Conservation (phyloP, 202 grass and related monocot species). For the Dendrocalamus latiflorus region DNA sequence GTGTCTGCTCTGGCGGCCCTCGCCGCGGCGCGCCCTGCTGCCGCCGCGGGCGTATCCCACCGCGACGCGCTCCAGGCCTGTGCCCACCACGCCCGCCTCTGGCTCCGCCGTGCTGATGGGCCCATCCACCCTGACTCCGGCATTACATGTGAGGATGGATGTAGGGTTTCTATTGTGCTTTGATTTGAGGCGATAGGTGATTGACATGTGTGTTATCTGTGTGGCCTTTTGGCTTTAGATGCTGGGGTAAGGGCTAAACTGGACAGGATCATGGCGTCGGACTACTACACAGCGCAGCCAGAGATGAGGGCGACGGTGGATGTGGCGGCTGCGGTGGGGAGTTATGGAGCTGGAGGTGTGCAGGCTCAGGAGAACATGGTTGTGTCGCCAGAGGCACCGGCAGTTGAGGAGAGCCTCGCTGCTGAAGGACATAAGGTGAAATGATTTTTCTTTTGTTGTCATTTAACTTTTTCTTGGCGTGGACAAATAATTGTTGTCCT, state of each 20-base stretch:
- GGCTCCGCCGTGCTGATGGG: constrained; percentile 56
- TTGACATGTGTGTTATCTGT: neutral
- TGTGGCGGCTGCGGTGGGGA: constrained; percentile 66
- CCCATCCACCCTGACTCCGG: constrained; percentile 48
- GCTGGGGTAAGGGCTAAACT: constrained; percentile 78
- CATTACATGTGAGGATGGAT: constrained; percentile 60
- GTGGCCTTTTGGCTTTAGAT: constrained; percentile 44
- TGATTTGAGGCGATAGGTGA: neutral
- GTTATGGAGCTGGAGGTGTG: constrained; percentile 26
- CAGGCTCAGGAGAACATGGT: constrained; percentile 34
- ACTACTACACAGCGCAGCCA: constrained; percentile 67
- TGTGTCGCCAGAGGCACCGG: constrained; percentile 27
- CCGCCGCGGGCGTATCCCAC: constrained; percentile 60
- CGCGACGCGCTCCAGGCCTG: constrained; percentile 71
- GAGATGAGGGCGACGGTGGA: constrained; percentile 58
- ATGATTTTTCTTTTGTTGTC: neutral
- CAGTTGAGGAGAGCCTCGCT: constrained; percentile 20
- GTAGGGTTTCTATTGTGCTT: neutral
- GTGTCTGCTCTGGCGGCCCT: constrained; percentile 58
- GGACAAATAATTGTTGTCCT: neutral
- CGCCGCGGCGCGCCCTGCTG: constrained; percentile 57
- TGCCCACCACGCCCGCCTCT: constrained; percentile 58
- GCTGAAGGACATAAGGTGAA: constrained; percentile 35
- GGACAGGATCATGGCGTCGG: constrained; percentile 79
- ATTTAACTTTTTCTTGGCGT: neutral